Evolutionary conservation across 2,329 filamentous ascomycete genomes (phyloP), one percentile per base, ranked within the genome.

Genomic region (Blastomyces gilchristii): DNA sequence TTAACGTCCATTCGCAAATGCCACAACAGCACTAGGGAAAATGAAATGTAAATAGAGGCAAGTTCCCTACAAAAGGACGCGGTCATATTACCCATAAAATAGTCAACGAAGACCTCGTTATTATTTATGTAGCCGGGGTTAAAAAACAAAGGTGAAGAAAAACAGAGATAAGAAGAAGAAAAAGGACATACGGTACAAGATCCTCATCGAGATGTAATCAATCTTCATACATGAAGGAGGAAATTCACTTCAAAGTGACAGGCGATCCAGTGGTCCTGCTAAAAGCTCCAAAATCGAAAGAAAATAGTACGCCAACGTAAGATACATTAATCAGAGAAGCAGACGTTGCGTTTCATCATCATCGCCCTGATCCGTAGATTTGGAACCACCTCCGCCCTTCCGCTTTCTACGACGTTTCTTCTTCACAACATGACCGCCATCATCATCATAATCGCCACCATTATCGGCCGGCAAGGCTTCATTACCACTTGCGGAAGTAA

Each of bases 361-460:
- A 8, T 7, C 34, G 12, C 34, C 47, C 14, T 16, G 43, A 2
- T 50, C 43, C 3, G 4, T 43, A 50, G 59, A 25, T 41, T 59
- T 63, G n/a, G 60, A 39, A 43, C 56, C 52, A 34, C 54, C 37
- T 18, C 65, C 37, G 9, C 66, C 65, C 16, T 65, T 68, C 52
- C 63, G 68, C 52, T 68, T 68, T 41, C 68, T 66, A 12, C 71
- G 70, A 43, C 70, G 69, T 28, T 69, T 70, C 41, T 69, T 71
- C 65, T 72, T 72, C 7, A 59, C 50, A 25, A 57, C 58, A 43
- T 64, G 63, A 16, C 57, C 34, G 31, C 45, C 60, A 12, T 60
- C 39, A 31, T 64, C 62, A n/a, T 18, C 14, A 43, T 45, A 1
- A 45, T 53, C 34, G 22, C 34, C 58, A 14, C 61, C 37, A 34